Evolutionary conservation across 2,329 filamentous ascomycete species (phyloP), one percentile per base, ranked within the genome.

Genomic region (Ophiocordyceps camponoti-floridani): DNA sequence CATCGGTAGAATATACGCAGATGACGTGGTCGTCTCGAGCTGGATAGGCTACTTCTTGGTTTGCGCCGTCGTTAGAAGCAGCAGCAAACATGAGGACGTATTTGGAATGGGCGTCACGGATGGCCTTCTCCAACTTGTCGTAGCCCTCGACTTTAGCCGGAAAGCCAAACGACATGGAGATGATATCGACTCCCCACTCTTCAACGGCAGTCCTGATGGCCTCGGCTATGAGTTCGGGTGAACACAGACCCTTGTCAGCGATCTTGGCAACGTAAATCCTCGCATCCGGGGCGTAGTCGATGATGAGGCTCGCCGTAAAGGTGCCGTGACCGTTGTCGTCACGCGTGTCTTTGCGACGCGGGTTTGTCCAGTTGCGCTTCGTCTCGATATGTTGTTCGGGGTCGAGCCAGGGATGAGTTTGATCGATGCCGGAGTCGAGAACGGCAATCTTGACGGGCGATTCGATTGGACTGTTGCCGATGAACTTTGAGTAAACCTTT

Each of bases 161-260:
- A 26, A n/a, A 47, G 4, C 52, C 54, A 35, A 53, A 52, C 2
- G 50, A 53, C 48, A 53, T 50, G 33, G 49, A 53, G 27, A 53
- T 50, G 16, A 53, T 48, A 18, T 53, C 51, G 2, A 51, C 50
- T 0, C 44, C 14, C 48, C 50, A 50, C 1, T 42, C 35, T 1
- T 46, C 16, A 3, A 48, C 44, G 3, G 47, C 49, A n/a, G 44
- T n/a, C 1, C 45, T 33, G 6, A 53, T 38, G n/a, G 40, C 37
- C 19, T n/a, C 12, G 11, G 42, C 28, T 1, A 30, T 41, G 4
- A 7, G 19, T 10, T 11, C 9, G 5, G 31, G 19, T 23, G 40
- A 13, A 6, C 14, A 37, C 18, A 11, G 30, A 14, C 43, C 16
- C 11, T 44, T 42, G 4, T 47, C 44, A 4, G 44, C 42, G 16